Evolutionary conservation across 108 stramenopile species (phyloP).

Genomic region (Nitzschia sp.): DNA sequence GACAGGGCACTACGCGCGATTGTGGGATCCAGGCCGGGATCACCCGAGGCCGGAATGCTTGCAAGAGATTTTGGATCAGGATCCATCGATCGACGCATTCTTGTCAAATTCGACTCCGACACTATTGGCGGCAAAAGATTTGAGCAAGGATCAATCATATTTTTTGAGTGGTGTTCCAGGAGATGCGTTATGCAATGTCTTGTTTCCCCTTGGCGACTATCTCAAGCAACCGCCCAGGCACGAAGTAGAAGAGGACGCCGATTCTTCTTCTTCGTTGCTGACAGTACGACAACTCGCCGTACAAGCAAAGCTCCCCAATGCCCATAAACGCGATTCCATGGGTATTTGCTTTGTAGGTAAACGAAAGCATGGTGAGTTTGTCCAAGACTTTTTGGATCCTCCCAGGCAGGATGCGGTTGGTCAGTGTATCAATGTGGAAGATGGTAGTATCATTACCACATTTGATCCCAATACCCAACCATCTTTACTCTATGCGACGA

Average conservation of each 20-base stretch:
- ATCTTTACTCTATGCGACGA: constrained; percentile 58
- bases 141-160: constrained; percentile 93
- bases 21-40: constrained; percentile 57
- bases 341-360: constrained; percentile 98
- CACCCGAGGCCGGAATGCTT: constrained; percentile 13
- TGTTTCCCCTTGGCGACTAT: constrained; percentile 89
- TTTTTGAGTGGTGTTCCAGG: constrained; percentile 82
- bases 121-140: constrained; percentile 76
- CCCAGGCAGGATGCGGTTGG: constrained; percentile 10
- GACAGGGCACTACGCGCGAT: constrained; percentile 91
- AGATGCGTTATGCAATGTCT: constrained; percentile 65
- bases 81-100: constrained; percentile 17
- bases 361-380: constrained; percentile 75
- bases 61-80: constrained; percentile 19
- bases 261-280: background rate
- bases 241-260: background rate
- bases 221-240: constrained; percentile 38
- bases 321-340: constrained; percentile 86
- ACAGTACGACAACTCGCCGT: constrained; percentile 83
- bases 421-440: constrained; percentile 78
- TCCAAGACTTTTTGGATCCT: constrained; percentile 74
- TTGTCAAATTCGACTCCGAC: constrained; percentile 38
- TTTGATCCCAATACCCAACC: constrained; percentile 23
- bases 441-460: constrained; percentile 53
- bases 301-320: constrained; percentile 72